Base-by-base conservation (phyloP, 495 filamentous ascomycete species). In the Podospora conica region DNA sequence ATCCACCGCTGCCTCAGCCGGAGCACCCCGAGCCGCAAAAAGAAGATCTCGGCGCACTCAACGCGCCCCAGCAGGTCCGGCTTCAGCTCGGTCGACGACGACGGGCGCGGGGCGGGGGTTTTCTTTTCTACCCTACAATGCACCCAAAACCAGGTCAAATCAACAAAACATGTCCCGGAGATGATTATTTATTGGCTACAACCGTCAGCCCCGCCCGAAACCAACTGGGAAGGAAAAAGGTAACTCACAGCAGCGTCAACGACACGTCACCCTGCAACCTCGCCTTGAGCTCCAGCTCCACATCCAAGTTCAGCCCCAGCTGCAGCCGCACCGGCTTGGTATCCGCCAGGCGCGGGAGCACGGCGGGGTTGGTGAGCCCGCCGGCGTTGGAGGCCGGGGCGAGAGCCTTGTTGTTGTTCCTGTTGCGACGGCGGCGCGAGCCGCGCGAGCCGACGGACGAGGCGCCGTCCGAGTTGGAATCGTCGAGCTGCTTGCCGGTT, bases 301-400 rank as follows among this genome's bases (percentile, higher is more conserved):
- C 31, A 69, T 78, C 23, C 73, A 78, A 61, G 12, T 77, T 56
- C 74, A 78, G 69, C 63, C 77, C 33, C 73, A 78, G 71, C 73
- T 76, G 1, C 66, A 69, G 56, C 66, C 77, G 21, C 64, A 76
- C 74, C 10, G 76, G 76, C 66, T 76, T 78, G n/a, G 69, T 73
- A 9, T 75, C 70, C 29, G 74, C 68, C 18, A 73, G 55, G 6
- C 72, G 68, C 12, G 70, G 71, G 1, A 74, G 20, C 12, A 68
- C 22, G 0, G 66, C 55, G 0, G 71, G 71, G 4, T 53, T 23
- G 22, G 28, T 12, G 24, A 69, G 53, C 3, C 29, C 29, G 29
- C 15, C 18, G 15, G 5, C 5, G 33, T 62, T 61, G 58, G 62
- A 58, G 28, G 60, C 61, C 28, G 60, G 61, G 28, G 72, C 67